Base-by-base conservation (phyloP, 129 eudicot genomes). In the Solidago caesia region DNA sequence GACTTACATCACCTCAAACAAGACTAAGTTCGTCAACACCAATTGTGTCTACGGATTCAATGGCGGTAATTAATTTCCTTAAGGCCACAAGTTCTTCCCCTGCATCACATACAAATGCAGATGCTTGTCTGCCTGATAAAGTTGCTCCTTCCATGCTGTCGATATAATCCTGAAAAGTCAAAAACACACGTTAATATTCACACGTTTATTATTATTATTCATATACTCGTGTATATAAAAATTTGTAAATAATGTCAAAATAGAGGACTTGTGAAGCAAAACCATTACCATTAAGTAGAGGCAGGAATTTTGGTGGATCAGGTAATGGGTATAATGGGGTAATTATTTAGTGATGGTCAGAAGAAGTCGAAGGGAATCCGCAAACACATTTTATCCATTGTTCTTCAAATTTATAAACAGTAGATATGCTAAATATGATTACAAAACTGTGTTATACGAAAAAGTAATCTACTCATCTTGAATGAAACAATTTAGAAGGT, bases 101-200 rank as follows among this genome's bases (percentile, higher is more conserved):
- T 51, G 96, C 98, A 64, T 86, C 84, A 72, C 98, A 93, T 80
- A 90, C 77, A 76, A 77, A 93, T 0, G 97, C 89, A 67, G 92
- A 88, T 48, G 96, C 92, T 82, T 93, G 98, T 74, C 98, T 85
- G n/a, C 98, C 98, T 8, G 97, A 93, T 48, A 93, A 87, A 43
- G 98, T 93, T 15, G 98, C 98, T 2, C 97, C 98, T 79, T 93
- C 98, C 98, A 93, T 93, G 88, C 97, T 90, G 83, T 93, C 98
- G 62, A 93, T 93, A 71, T 93, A 93, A 55, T 93, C 98, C 97
- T 93, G 96, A 10, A 77, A 25, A 68, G 75, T 39, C 27, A 77
- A 42, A 41, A 45, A 27, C 10, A 44, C 11, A 26, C 2, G 15
- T 76, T 59, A 56, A 68, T 58, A 10, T 4, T n/a, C 39, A 12